These are phyloP conservation scores for Colletotrichum tropicale DNA, from an alignment of 2,329 filamentous ascomycete species.

Conservation along the genomic window DNA sequence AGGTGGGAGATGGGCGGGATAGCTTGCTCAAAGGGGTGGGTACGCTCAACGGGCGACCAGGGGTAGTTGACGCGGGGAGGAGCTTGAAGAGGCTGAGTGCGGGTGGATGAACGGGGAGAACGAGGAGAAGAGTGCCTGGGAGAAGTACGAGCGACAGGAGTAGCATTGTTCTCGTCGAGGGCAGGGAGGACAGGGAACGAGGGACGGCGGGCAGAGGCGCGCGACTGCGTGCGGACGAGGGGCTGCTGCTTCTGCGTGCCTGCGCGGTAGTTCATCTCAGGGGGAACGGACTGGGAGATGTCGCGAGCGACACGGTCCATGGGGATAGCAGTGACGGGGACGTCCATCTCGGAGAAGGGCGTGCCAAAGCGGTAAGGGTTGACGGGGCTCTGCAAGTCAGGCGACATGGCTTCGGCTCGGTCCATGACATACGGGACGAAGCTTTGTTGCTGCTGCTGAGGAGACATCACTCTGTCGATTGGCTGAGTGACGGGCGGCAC, in stretches of 20 bases:
- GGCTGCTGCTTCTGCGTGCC: slow-evolving; percentile 33
- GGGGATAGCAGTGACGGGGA: slow-evolving; percentile 77
- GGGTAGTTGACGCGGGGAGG: slow-evolving; percentile 61
- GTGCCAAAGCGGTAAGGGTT: slow-evolving; percentile 80
- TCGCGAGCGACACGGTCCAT: slow-evolving; percentile 77
- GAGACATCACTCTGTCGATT: slow-evolving; percentile 21
- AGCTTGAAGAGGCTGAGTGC: slow-evolving; percentile 46
- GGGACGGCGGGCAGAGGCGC: slow-evolving; percentile 65
- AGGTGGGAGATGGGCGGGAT: slow-evolving; percentile 37
- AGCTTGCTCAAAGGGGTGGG: slow-evolving; percentile 46
- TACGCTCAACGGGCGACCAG: slow-evolving; percentile 56
- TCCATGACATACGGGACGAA: slow-evolving; percentile 60
- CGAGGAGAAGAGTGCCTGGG: slow-evolving; percentile 40
- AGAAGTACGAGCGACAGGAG: slow-evolving; percentile 38
- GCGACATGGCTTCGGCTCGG: slow-evolving; percentile 53
- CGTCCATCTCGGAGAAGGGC: slow-evolving; percentile 89
- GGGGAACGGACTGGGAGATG: slow-evolving; percentile 87
- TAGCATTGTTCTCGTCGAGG: slow-evolving; percentile 67
- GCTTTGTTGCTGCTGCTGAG: slow-evolving; percentile 22
- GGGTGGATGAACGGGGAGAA: slow-evolving; percentile 29
- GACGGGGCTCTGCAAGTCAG: slow-evolving; percentile 62
- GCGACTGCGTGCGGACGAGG: slow-evolving; percentile 54
- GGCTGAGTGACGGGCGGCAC: slow-evolving; percentile 30
- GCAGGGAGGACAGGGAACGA: slow-evolving; percentile 72
- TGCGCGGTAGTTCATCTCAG: slow-evolving; percentile 83